Evolutionary conservation across 768 basidiomycete genomes (phyloP).

Genomic region (Collybia sp.): DNA sequence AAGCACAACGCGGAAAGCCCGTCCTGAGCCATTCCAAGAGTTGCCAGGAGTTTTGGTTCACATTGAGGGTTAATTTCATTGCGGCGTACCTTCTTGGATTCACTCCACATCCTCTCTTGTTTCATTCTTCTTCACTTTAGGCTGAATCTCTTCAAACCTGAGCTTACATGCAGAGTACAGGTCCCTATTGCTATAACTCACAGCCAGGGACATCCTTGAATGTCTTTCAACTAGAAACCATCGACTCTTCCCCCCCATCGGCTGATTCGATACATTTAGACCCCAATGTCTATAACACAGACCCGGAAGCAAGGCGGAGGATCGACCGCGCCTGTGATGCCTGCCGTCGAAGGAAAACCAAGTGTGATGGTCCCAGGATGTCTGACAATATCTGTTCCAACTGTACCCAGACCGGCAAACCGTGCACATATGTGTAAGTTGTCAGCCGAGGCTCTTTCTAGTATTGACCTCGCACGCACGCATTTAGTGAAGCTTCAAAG

Average conservation of each 20-base stretch:
- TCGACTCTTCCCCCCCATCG: not conserved
- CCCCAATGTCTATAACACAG: too few relatives aligned
- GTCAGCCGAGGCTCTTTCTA: not conserved
- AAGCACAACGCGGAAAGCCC: too few relatives aligned
- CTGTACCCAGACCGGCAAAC: slow-evolving; percentile 43
- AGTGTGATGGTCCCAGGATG: slow-evolving; percentile 56
- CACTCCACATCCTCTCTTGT: too few relatives aligned
- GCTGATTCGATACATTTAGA: not conserved
- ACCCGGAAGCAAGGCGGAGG: slow-evolving; percentile 27
- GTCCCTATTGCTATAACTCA: too few relatives aligned
- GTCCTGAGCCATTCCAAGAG: too few relatives aligned
- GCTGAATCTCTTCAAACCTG: too few relatives aligned
- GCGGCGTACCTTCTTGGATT: too few relatives aligned
- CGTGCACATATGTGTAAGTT: slow-evolving; percentile 58
- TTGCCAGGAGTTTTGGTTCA: too few relatives aligned
- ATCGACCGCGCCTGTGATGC: slow-evolving; percentile 56
- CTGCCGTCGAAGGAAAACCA: slow-evolving; percentile 54
- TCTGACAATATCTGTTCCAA: slow-evolving; percentile 51
- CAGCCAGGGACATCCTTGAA: too few relatives aligned
- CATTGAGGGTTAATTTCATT: too few relatives aligned
- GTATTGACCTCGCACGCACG: not conserved
- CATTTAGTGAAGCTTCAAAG: slow-evolving; percentile 52
- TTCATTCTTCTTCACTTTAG: too few relatives aligned
- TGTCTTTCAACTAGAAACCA: not conserved
- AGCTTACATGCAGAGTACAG: too few relatives aligned